Evolutionary conservation across 148 eudicot genomes (phyloP).

Genomic region (Cornus controversa): DNA sequence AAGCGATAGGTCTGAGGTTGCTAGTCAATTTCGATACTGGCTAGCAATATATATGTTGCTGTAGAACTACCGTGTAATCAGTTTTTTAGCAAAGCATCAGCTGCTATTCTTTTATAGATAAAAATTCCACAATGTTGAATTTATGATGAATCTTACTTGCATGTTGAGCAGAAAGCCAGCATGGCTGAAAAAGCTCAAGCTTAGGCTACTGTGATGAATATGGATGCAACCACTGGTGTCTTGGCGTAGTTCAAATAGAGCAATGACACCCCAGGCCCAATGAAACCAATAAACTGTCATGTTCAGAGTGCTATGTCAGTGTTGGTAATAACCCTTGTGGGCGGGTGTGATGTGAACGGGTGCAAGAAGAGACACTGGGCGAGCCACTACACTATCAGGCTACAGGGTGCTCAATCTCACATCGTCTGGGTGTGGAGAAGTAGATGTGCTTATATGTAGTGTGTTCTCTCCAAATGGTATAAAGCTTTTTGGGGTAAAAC

Average conservation of each 20-base stretch:
- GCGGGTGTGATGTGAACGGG: no score
- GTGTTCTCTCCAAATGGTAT: no score
- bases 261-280: slow-evolving; percentile 84
- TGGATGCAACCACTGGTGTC: slow-evolving; percentile 64
- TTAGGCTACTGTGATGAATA: slow-evolving; percentile 70
- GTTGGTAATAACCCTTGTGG: neutral
- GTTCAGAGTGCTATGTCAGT: neutral
- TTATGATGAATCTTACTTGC: slow-evolving; percentile 53
- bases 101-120: neutral
- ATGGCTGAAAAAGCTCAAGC: slow-evolving; percentile 90
- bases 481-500: no score
- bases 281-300: slow-evolving; percentile 86
- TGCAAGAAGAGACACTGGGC: no score
- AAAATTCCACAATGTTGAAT: neutral
- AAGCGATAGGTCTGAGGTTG: no score
- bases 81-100: neutral
- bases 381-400: no score
- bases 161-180: slow-evolving; percentile 95
- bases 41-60: neutral
- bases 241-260: slow-evolving; percentile 77
- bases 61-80: neutral
- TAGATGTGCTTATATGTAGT: no score
- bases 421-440: no score
- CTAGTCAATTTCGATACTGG: neutral
- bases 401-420: no score